Percentiles rank a stretch among this genome's conserved stretches.
These are phyloP conservation scores for Leccinum griseonigrum DNA, from an alignment of 1,284 basidiomycete genomes.

Conservation along the genomic window DNA sequence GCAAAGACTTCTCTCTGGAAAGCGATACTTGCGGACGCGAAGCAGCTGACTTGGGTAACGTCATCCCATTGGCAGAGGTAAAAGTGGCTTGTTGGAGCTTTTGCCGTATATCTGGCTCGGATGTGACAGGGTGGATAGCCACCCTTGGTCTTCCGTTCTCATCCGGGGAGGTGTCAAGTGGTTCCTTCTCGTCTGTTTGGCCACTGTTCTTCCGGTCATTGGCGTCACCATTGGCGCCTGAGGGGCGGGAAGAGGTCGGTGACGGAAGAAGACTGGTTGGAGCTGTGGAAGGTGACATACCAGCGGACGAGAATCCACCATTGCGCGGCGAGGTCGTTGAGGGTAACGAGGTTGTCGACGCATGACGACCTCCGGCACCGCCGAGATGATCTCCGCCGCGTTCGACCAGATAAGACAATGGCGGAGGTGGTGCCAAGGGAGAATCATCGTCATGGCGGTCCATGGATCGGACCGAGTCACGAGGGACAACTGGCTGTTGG, in stretches of 20 bases:
- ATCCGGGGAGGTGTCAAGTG: constrained; percentile 27
- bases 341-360: constrained; percentile 66
- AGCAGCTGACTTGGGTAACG: constrained; percentile 28
- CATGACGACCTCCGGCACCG: constrained; percentile 46
- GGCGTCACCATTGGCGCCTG: constrained; percentile 55
- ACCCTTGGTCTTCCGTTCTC: constrained; percentile 38
- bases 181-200: constrained; percentile 39
- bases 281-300: constrained; percentile 67
- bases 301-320: constrained; percentile 45
- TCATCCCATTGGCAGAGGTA: constrained; percentile 32
- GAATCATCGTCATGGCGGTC: constrained; percentile 60
- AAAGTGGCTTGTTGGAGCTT: constrained; percentile 38
- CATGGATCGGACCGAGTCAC: constrained; percentile 35
- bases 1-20: constrained; percentile 70
- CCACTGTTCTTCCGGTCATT: constrained; percentile 40
- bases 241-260: constrained; percentile 64
- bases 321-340: constrained; percentile 56
- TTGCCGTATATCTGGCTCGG: constrained; percentile 59
- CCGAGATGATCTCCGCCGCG: constrained; percentile 49
- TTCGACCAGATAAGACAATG: constrained; percentile 79
- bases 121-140: constrained; percentile 47
- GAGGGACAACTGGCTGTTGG: constrained; percentile 3
- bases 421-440: constrained; percentile 81
- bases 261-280: constrained; percentile 72
- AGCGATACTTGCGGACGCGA: constrained; percentile 36